A percentile compares a stretch with the other conserved stretches of the same genome.
These are phyloP conservation scores for Paraurostyla sp. DNA, from an alignment of 73 alveolate genomes.

Conservation along the genomic window DNA sequence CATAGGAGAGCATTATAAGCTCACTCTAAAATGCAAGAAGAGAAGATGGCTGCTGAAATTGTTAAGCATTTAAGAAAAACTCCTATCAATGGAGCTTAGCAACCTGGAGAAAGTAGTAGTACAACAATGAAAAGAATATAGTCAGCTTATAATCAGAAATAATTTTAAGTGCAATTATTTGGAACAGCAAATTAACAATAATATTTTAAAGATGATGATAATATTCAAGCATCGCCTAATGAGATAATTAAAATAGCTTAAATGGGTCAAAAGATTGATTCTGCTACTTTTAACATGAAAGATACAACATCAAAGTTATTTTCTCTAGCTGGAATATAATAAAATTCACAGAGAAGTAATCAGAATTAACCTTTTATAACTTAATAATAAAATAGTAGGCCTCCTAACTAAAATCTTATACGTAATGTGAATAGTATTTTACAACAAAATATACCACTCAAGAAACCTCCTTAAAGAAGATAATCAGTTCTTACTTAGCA, in stretches of 20 bases:
- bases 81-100: neutral
- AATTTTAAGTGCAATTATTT: neutral
- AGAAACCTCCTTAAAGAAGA: neutral
- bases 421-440: no score
- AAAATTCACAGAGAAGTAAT: neutral
- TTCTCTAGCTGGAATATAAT: conserved; percentile 18
- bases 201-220: neutral
- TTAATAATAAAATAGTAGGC: neutral
- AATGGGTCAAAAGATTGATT: neutral
- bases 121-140: conserved; percentile 36
- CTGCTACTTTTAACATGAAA: neutral
- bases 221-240: neutral
- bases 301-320: neutral
- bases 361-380: neutral
- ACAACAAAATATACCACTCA: neutral
- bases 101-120: neutral
- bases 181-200: neutral
- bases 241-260: neutral
- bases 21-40: neutral
- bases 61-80: conserved; percentile 36
- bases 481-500: no score
- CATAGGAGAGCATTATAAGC: conserved; percentile 25
- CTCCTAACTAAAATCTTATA: no score
- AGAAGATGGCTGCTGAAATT: neutral
- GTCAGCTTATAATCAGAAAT: conserved; percentile 26